Evolutionary conservation across 1,284 basidiomycete genomes (phyloP).

Genomic region (Earliella scabrosa): DNA sequence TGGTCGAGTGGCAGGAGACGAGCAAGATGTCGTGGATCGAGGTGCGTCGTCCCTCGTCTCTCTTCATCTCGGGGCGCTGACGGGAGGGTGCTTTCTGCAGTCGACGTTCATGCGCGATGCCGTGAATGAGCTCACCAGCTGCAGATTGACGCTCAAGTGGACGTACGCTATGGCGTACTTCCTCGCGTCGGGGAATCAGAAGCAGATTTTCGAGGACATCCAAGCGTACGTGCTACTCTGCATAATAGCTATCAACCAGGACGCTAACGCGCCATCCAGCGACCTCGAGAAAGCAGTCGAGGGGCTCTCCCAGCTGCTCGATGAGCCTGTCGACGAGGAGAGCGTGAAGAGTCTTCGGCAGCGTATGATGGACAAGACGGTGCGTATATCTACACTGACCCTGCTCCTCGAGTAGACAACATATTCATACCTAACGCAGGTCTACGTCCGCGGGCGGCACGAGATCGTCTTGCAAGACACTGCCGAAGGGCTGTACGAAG

Average conservation of each 20-base stretch:
- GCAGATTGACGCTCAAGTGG: conserved; percentile 71
- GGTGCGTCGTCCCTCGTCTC: conserved; percentile 38
- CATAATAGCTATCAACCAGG: not conserved
- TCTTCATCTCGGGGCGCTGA: not conserved
- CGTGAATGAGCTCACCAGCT: conserved; percentile 57
- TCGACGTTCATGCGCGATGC: conserved; percentile 67
- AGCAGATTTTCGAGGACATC: conserved; percentile 71
- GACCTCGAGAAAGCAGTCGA: conserved; percentile 73
- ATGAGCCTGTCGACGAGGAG: conserved; percentile 59
- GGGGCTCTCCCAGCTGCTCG: conserved; percentile 62
- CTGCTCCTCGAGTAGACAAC: too few species aligned
- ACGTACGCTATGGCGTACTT: conserved; percentile 77
- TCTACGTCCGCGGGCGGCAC: conserved; percentile 35
- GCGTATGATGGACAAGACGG: conserved; percentile 62
- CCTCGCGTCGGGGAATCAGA: conserved; percentile 62
- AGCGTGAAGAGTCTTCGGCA: conserved; percentile 59
- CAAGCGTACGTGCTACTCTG: conserved; percentile 42
- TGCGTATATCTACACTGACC: too few species aligned
- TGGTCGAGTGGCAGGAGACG: conserved; percentile 67
- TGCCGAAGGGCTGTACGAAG: conserved; percentile 34
- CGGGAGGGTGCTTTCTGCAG: too few species aligned
- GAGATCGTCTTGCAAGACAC: conserved; percentile 36
- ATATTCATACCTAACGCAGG: too few species aligned
- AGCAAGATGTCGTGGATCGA: conserved; percentile 71
- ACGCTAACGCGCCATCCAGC: conserved; percentile 26